Evolutionary conservation across 1,139 yeast species (phyloP).

Genomic region (Candida labiduridarum): DNA sequence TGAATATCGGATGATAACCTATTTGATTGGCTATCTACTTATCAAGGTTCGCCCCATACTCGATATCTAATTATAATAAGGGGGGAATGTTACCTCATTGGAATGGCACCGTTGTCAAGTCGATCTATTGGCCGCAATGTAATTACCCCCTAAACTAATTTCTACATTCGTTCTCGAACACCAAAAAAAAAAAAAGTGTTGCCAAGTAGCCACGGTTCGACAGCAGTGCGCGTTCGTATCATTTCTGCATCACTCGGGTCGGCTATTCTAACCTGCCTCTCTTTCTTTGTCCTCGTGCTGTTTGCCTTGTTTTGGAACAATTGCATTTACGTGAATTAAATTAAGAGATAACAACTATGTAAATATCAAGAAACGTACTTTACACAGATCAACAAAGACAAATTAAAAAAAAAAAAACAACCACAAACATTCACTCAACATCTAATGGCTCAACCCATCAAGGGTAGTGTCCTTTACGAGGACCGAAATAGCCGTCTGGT

Average conservation of each 20-base stretch:
- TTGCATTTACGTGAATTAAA: background rate
- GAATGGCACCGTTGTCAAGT: too few species aligned
- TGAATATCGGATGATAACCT: too few species aligned
- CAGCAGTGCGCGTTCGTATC: too few species aligned
- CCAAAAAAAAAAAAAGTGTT: too few species aligned
- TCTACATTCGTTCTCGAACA: too few species aligned
- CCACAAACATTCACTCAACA: background rate
- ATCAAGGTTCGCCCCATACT: background rate
- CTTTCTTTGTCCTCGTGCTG: background rate
- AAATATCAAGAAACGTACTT: background rate
- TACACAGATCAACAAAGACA: background rate
- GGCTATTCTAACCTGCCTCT: too few species aligned
- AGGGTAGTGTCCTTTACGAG: slow-evolving; percentile 40
- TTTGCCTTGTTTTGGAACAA: background rate
- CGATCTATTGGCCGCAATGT: too few species aligned
- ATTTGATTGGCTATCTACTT: background rate
- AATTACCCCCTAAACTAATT: too few species aligned
- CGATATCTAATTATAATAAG: too few species aligned
- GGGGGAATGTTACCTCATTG: too few species aligned
- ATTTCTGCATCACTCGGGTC: too few species aligned
- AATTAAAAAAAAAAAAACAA: background rate
- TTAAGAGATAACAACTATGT: background rate
- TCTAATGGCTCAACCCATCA: background rate
- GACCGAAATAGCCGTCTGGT: slow-evolving; percentile 51
- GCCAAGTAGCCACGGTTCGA: too few species aligned